Conservation (phyloP, 2,329 filamentous ascomycete genomes). For the Colletotrichum tropicicola region DNA sequence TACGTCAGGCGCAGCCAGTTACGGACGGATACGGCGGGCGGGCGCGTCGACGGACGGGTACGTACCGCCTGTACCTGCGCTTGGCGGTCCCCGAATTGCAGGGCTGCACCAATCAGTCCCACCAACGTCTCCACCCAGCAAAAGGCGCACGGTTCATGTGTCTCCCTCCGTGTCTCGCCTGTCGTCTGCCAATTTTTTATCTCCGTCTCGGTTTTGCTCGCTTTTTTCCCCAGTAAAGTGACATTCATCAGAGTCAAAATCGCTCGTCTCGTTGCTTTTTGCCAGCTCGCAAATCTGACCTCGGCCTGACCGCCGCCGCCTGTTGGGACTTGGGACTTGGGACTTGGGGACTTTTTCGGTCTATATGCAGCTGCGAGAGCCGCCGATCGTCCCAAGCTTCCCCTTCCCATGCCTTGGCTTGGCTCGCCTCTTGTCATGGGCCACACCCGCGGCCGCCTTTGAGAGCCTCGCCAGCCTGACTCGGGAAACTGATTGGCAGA, state of each 20-base stretch:
- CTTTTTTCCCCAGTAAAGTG: not conserved
- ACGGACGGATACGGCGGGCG: not conserved
- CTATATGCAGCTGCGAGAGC: no score
- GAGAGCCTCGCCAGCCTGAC: conserved; percentile 13
- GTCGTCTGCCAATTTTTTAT: not conserved
- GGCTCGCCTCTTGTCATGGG: not conserved
- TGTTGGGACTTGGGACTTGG: no score
- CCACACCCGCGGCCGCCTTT: conserved; percentile 6
- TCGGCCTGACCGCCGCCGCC: no score
- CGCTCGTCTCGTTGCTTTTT: no score
- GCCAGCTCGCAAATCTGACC: no score
- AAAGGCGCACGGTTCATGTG: conserved; percentile 2
- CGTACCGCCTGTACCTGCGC: not conserved
- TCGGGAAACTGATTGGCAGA: conserved; percentile 13
- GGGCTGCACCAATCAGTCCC: conserved; percentile 15
- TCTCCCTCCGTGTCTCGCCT: not conserved
- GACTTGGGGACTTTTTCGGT: no score
- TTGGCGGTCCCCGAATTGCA: conserved; percentile 14
- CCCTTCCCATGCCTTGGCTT: conserved; percentile 6
- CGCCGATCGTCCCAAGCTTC: conserved; percentile 19
- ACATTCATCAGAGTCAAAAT: no score
- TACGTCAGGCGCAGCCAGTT: not conserved
- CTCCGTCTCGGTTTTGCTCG: not conserved
- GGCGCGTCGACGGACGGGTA: not conserved
- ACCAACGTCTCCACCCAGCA: conserved; percentile 6